These are phyloP conservation scores for Saccharomyces hybrid DNA, from an alignment of 1,139 yeast genomes.

Conservation along the genomic window DNA sequence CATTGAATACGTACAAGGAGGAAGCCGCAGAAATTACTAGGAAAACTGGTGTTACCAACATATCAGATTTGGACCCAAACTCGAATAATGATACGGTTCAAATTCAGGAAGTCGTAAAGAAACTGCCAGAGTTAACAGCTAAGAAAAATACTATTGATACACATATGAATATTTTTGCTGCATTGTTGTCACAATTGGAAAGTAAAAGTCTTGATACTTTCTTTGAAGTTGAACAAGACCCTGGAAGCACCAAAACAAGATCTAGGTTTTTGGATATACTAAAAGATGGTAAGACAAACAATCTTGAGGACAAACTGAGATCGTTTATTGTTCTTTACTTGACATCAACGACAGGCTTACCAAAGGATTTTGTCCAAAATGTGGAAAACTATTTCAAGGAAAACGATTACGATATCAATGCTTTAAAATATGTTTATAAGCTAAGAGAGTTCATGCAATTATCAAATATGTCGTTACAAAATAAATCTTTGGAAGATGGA, in stretches of 20 bases:
- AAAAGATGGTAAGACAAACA: conserved; percentile 37
- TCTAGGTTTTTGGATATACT: conserved; percentile 53
- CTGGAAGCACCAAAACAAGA: conserved; percentile 54
- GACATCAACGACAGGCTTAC: conserved; percentile 44
- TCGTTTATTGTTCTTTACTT: conserved; percentile 71
- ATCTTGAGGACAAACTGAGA: conserved; percentile 73
- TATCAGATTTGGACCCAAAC: conserved; percentile 67
- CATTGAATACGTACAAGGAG: conserved; percentile 68
- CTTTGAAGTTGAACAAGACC: conserved; percentile 86
- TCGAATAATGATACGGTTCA: conserved; percentile 44
- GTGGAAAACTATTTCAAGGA: conserved; percentile 57
- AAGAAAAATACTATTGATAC: conserved; percentile 83
- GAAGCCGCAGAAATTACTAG: conserved; percentile 84
- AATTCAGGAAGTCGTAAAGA: conserved; percentile 83
- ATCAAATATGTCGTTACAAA: conserved; percentile 25
- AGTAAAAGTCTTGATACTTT: conserved; percentile 80
- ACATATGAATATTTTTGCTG: conserved; percentile 94
- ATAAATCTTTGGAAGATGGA: conserved; percentile 29
- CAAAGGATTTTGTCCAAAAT: conserved; percentile 53
- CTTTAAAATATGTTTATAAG: conserved; percentile 67
- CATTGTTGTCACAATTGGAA: conserved; percentile 74
- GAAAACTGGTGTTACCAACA: conserved; percentile 60
- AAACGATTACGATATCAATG: conserved; percentile 54
- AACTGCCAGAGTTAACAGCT: conserved; percentile 85
- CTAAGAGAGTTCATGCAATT: conserved; percentile 69